Base-by-base conservation (phyloP, 2,329 filamentous ascomycete species). In the Sporothrix pseudoabietina region DNA sequence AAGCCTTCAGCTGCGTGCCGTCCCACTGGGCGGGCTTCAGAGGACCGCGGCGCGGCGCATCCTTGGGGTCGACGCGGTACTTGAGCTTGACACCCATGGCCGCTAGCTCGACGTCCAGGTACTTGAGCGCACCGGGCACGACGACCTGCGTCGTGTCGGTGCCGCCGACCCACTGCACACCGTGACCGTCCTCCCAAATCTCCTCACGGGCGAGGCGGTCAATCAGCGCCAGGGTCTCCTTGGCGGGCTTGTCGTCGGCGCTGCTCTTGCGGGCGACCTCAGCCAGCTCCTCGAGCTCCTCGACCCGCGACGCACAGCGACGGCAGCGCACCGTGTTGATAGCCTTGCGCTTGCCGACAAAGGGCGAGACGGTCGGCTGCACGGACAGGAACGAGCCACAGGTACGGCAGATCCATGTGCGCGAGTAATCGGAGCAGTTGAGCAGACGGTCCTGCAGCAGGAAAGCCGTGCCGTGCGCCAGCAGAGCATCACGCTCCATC, bases 11-110 rank as follows among this genome's bases (percentile, higher is more conserved):
- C 32, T 59, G 70, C 10, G 47, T 52, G 66, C 74, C 74, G 63
- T 75, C 74, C 73, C 72, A 76, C 16, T 19, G 77, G 55, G 77
- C 79, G 49, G 79, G 84, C 77, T 81, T 80, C 80, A 88, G 79
- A 2, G 83, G 82, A 1, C 87, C 85, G 80, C 86, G 88, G 69
- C 87, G 84, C 72, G 87, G 84, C 77, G 85, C 87, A 77, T 98
- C 92, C 81, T 91, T 91, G 80, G 83, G 84, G 77, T 86, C 85
- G 57, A 89, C 82, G 72, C 84, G 84, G 78, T 97, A 98, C 86
- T 94, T 97, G 83, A 99, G 89, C 83, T 94, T 92, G 71, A 99
- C 91, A 71, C 96, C 96, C 96, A 99, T 99, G 72, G 94, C 94
- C 49, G 94, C 93, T 78, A 99, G 84, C 83, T 99, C 96, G 26